These are phyloP conservation scores for Usnea hakonensis DNA, from an alignment of 495 filamentous ascomycete species.

Conservation along the genomic window DNA sequence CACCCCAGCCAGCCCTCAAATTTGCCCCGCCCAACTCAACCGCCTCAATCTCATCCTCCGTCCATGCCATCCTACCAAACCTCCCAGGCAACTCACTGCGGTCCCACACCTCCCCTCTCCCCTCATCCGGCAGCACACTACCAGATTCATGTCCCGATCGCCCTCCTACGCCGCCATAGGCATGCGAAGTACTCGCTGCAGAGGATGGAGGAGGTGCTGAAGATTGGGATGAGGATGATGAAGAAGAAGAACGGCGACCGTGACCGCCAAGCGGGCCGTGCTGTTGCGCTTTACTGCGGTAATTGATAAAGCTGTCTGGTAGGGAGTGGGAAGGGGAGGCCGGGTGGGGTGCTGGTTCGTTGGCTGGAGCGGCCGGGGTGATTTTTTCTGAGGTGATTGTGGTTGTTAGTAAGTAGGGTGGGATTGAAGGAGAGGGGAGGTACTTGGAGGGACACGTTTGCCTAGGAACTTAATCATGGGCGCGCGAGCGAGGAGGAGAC, in stretches of 20 bases:
- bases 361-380: constrained; percentile 8
- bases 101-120: constrained; percentile 76
- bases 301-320: constrained; percentile 75
- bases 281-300: constrained; percentile 87
- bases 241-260: constrained; percentile 35
- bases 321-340: constrained; percentile 54
- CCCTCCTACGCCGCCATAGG: constrained; percentile 53
- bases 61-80: constrained; percentile 67
- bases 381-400: constrained; percentile 5
- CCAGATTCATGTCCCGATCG: constrained; percentile 60
- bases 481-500: constrained; percentile 60
- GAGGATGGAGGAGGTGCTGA: constrained; percentile 24
- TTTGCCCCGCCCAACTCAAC: constrained; percentile 87
- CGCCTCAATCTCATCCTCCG: constrained; percentile 82
- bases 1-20: constrained; percentile 30
- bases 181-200: constrained; percentile 8
- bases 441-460: constrained; percentile 76
- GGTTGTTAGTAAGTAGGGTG: constrained; percentile 25
- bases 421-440: constrained; percentile 46
- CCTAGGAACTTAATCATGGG: constrained; percentile 90
- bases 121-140: constrained; percentile 48
- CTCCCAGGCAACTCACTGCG: constrained; percentile 75
- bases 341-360: constrained; percentile 44
- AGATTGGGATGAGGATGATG: not conserved
- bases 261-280: constrained; percentile 74